Evolutionary conservation across 495 filamentous ascomycete species (phyloP), one percentile per base, ranked within the genome.

Genomic region (Penicillium crystallinum): DNA sequence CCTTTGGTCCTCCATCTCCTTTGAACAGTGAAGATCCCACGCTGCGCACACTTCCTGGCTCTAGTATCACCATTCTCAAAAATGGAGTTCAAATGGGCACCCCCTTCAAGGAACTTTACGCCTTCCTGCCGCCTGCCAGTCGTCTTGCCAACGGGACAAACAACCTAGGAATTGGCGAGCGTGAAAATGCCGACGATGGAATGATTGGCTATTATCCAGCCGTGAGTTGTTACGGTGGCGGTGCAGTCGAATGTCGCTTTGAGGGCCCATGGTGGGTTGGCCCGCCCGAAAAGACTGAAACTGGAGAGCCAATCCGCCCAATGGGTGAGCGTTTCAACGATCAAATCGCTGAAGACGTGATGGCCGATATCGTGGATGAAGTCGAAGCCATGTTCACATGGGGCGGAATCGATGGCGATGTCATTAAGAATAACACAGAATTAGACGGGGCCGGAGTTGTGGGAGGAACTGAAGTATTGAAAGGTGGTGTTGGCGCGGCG

Each of bases 121-220:
- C 92, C 6, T 99, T 99, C 67, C 75, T 99, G 0, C 93, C 95
- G 0, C 92, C 92, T 0, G 91, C 92, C 2, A 92, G 87, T 27
- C 86, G 85, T 38, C 71, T 79, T 7, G 69, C 69, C 29, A 76
- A 73, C 42, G 72, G 71, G 15, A 76, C 73, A 19, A 76, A 75
- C 50, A 88, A 90, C 14, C 74, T 84, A n/a, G 85, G 89, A 41
- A 72, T 84, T 2, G 89, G 88, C 9, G 88, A 88, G 11, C 78
- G 95, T 18, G 87, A 91, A 44, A 77, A 76, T 39, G 82, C 93
- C 29, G 95, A 99, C 61, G 95, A 99, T 60, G 92, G 91, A 21
- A 87, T 89, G 75, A 76, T 96, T 3, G 95, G 95, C 0, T 99
- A 99, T 64, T 96, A 91, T 64, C 95, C 95, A 0, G 90, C 92